Percentiles rank a stretch among this genome's conserved stretches.
Evolutionary conservation across 768 basidiomycete genomes (phyloP).

Genomic region (Tulasnella sp.): DNA sequence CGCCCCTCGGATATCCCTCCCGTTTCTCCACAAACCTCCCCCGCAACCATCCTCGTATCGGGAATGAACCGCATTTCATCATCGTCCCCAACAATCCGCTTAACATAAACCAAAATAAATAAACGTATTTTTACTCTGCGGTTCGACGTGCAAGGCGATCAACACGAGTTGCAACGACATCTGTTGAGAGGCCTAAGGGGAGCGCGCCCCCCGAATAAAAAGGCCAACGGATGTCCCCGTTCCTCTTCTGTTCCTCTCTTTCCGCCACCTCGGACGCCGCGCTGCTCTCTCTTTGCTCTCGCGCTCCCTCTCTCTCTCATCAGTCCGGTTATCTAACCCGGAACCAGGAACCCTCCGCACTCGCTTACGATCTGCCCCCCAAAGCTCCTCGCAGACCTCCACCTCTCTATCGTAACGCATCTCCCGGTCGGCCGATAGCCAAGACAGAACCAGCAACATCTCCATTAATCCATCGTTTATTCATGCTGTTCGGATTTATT

Average conservation of each 20-base stretch:
- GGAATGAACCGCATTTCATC: background rate
- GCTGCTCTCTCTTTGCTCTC: background rate
- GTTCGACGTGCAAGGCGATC: background rate
- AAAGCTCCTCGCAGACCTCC: background rate
- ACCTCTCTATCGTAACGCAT: background rate
- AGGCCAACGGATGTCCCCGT: background rate
- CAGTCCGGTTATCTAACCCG: background rate
- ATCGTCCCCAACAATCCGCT: background rate
- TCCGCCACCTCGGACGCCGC: background rate
- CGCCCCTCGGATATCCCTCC: constrained; percentile 1
- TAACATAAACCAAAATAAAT: background rate
- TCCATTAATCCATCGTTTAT: background rate
- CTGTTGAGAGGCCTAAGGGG: background rate
- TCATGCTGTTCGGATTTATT: background rate
- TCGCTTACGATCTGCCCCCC: background rate
- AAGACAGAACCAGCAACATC: background rate
- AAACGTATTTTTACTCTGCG: background rate
- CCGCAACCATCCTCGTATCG: background rate
- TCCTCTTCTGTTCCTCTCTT: background rate
- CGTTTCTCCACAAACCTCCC: background rate
- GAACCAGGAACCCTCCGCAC: background rate
- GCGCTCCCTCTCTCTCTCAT: background rate
- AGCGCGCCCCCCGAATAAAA: background rate
- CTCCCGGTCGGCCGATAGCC: background rate
- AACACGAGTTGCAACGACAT: background rate